These are phyloP conservation scores for Pyronema domesticum DNA, from an alignment of 495 filamentous ascomycete species.

Conservation along the genomic window DNA sequence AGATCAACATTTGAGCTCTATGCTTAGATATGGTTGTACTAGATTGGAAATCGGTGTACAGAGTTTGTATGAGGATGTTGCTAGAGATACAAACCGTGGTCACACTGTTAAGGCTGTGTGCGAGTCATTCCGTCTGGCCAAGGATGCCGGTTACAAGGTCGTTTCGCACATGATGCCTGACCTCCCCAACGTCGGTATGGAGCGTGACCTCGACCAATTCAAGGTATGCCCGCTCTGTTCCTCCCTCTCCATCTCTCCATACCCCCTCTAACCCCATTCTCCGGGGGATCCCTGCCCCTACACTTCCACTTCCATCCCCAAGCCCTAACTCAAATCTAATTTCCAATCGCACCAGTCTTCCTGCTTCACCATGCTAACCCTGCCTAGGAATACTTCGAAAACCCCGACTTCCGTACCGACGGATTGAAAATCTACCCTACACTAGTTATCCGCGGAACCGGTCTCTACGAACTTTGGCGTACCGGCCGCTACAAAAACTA, in stretches of 20 bases:
- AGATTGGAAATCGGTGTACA: slow-evolving; percentile 89
- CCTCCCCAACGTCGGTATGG: slow-evolving; percentile 93
- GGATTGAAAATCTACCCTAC: slow-evolving; percentile 97
- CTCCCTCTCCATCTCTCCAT: too few species aligned
- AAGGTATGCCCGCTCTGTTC: slow-evolving; percentile 23
- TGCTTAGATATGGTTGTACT: slow-evolving; percentile 94
- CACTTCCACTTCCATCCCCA: too few species aligned
- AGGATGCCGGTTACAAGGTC: slow-evolving; percentile 96
- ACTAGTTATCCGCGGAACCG: slow-evolving; percentile 89
- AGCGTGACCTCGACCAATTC: slow-evolving; percentile 91
- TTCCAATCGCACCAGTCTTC: not conserved
- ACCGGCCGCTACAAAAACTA: slow-evolving; percentile 97
- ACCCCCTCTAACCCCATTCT: too few species aligned
- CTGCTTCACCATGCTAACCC: not conserved
- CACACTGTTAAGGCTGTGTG: slow-evolving; percentile 90
- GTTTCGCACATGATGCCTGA: slow-evolving; percentile 99
- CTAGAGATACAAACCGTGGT: slow-evolving; percentile 87
- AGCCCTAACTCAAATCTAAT: too few species aligned
- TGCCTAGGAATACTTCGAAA: slow-evolving; percentile 73
- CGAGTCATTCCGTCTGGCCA: slow-evolving; percentile 84
- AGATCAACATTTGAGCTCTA: slow-evolving; percentile 73
- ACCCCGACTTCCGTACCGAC: slow-evolving; percentile 91
- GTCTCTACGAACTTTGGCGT: slow-evolving; percentile 91
- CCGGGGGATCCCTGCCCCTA: too few species aligned
- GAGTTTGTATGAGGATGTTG: slow-evolving; percentile 95